These are phyloP conservation scores for Withania somnifera DNA, from an alignment of 305 asterid genomes.

Conservation along the genomic window DNA sequence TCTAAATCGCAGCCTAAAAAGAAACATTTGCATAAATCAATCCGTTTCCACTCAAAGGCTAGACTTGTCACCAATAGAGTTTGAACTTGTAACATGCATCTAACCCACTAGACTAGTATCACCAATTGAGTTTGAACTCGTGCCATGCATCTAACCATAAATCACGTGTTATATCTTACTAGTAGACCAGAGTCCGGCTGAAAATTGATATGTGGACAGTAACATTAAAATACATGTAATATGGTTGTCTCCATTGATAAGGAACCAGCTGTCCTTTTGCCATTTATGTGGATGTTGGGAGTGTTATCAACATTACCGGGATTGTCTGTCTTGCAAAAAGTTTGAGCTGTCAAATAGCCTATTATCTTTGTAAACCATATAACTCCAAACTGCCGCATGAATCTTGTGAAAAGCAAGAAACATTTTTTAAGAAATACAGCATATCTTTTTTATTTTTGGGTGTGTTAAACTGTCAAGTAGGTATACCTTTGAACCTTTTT, in stretches of 20 bases:
- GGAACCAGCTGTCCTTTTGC: not conserved
- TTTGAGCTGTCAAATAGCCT: not conserved
- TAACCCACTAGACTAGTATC: too few relatives aligned
- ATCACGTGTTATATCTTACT: not conserved
- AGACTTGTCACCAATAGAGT: not conserved
- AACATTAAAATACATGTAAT: too few relatives aligned
- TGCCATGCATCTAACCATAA: not conserved
- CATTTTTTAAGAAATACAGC: not conserved
- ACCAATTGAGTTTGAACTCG: not conserved
- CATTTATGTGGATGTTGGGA: conserved; percentile 9
- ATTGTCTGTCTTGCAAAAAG: conserved; percentile 10
- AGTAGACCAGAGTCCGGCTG: not conserved
- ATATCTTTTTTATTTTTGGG: not conserved
- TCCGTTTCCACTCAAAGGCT: not conserved
- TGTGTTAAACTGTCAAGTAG: not conserved
- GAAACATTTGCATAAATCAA: not conserved
- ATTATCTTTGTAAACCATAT: not conserved
- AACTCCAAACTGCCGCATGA: conserved; percentile 1
- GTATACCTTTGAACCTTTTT: not conserved
- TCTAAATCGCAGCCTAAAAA: not conserved
- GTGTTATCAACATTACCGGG: not conserved
- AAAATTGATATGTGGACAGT: conserved; percentile 12
- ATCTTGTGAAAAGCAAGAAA: conserved; percentile 17
- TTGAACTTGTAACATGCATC: not conserved
- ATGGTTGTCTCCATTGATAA: not conserved